Evolutionary conservation across 2,329 filamentous ascomycete species (phyloP), one percentile per base, ranked within the genome.

Genomic region (Orbilia brochopaga): DNA sequence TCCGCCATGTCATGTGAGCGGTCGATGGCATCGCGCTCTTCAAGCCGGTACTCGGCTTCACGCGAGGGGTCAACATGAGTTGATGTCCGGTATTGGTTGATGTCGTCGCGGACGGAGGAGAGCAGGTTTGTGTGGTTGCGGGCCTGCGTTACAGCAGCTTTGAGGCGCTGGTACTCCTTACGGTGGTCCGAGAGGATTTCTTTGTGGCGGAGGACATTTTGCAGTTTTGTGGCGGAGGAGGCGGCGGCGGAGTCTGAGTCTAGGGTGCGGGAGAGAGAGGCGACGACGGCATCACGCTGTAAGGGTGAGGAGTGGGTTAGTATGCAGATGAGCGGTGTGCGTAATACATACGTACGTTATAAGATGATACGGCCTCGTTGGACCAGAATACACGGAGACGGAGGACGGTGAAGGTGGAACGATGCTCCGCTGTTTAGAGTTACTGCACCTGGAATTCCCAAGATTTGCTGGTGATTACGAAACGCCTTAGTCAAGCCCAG

Each of bases 31-130:
- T 84, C 83, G 57, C 94, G 86, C 84, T 99, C 94, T 76, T 90
- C 89, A 27, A 99, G 85, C 92, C 99, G 97, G 82, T 97, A 99
- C 73, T 99, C 93, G 52, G 91, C 91, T 81, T 97, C 94, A n/a
- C 65, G 48, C 13, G 74, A 74, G 15, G 74, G 66, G 17, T 75
- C 75, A 46, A 76, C 61, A 50, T 76, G 75, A 21, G 74, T 44
- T 5, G 73, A 61, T 1, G 87, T 87, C 61, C 90, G 90, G 82
- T 96, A 97, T 61, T 91, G 88, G 79, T 91, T 86, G 79, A 97
- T 97, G 79, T 99, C 94, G 77, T 89, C 90, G 74, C 91, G 90
- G 54, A 99, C 92, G 78, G 91, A 94, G 59, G 88, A 89, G 63
- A 99, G 87, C 32, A 99, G 87, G 80, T 97, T 96, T 64, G 90